Base-by-base conservation (phyloP, 2,329 filamentous ascomycete genomes). In the Colletotrichum coccodes region DNA sequence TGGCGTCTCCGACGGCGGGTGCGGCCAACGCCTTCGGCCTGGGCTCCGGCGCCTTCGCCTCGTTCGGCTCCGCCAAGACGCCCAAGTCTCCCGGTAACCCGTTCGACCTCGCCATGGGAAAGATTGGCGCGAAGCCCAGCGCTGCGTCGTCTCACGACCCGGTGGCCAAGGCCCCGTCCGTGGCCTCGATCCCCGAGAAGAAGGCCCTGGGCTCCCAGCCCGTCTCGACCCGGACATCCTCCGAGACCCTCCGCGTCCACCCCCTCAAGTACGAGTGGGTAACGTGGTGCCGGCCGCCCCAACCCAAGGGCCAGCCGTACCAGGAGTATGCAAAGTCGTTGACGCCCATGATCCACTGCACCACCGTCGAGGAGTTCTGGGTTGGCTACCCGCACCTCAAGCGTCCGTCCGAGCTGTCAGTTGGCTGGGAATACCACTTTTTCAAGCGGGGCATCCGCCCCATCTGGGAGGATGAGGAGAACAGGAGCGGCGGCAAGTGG, bases 401-500 rank as follows among this genome's bases (percentile, higher is more conserved):
- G 83, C 90, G 93, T 32, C 96, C 97, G 3, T 98, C 95, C 40
- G 85, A 88, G 38, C 86, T 99, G 66, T 95, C 95, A 7, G 91
- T 95, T 5, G 95, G 98, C 34, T 98, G 95, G 28, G 96, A 99
- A 81, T 99, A 98, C 78, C 96, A 99, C 79, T 91, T 99, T 69
- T 99, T 99, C 86, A 97, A 96, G 82, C 94, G 96, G 77, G 95
- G 95, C 62, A 95, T 99, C 70, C 91, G 96, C 70, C 96, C 96
- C 26, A 96, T 99, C 74, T 99, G 96, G 96, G 96, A 99, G 81
- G 96, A 99, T 75, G 94, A 97, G 53, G 94, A 97, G 79, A 99
- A 99, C 83, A 96, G 94, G 80, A 92, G 91, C 73, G 96, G 96
- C 62, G 96, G 96, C 59, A 99, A 99, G 83, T 99, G 95, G 95